Evolutionary conservation across 306 rosid genomes (phyloP).

Genomic region (Acacia crassicarpa): DNA sequence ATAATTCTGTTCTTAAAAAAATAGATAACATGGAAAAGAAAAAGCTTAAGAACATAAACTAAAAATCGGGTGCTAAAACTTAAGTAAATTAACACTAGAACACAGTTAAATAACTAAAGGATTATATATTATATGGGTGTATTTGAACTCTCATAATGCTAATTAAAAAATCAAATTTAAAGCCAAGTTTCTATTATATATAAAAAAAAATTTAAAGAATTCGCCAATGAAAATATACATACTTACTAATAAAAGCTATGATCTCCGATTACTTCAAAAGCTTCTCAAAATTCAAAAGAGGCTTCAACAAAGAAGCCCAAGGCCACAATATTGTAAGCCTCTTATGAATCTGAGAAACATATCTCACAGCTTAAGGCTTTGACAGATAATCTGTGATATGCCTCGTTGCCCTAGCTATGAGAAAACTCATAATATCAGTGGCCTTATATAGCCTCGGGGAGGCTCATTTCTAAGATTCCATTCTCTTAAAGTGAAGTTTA

Average conservation of each 20-base stretch:
- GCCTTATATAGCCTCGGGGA: not conserved
- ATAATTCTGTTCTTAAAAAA: too few relatives aligned
- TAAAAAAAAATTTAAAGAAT: not conserved
- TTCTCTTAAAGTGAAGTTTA: not conserved
- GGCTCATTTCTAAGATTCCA: not conserved
- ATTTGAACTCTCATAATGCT: not conserved
- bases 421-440: not conserved
- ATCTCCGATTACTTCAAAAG: not conserved
- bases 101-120: not conserved
- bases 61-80: not conserved
- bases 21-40: too few relatives aligned
- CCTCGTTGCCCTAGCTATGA: not conserved
- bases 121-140: not conserved
- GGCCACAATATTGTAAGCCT: not conserved
- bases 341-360: not conserved
- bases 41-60: not conserved
- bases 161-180: not conserved
- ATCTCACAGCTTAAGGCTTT: not conserved
- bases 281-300: not conserved
- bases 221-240: not conserved
- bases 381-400: not conserved
- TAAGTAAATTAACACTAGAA: not conserved
- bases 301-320: not conserved
- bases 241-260: not conserved
- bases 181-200: not conserved